Conservation (phyloP, 352 stramenopile species). For the Phytopythium ostracodes region DNA sequence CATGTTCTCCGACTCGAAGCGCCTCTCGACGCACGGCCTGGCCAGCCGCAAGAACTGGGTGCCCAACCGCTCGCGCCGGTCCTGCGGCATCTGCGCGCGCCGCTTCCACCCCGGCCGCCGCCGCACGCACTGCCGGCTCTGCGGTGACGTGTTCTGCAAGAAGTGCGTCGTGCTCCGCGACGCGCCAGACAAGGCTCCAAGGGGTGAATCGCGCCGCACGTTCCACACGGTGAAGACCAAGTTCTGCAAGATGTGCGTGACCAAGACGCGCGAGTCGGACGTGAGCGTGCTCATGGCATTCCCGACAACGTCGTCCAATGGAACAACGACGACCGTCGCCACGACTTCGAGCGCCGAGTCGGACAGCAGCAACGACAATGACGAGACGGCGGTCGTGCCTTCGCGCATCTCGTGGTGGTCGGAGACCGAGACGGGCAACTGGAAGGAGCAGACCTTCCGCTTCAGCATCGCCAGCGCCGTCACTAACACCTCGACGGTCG, state of each 20-base stretch:
- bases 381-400: slow-evolving; percentile 8
- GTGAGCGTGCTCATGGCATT: slow-evolving; percentile 7
- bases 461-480: slow-evolving; percentile 32
- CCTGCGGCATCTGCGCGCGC: slow-evolving; percentile 58
- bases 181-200: slow-evolving; percentile 22
- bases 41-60: slow-evolving; percentile 37
- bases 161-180: slow-evolving; percentile 65
- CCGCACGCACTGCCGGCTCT: slow-evolving; percentile 70
- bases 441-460: slow-evolving; percentile 29
- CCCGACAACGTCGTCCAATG: slow-evolving; percentile 8
- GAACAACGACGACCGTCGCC: neutral
- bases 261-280: slow-evolving; percentile 39
- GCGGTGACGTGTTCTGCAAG: slow-evolving; percentile 67
- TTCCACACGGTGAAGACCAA: slow-evolving; percentile 54
- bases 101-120: slow-evolving; percentile 49
- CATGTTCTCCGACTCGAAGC: slow-evolving; percentile 53
- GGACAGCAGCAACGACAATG: neutral
- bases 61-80: slow-evolving; percentile 29
- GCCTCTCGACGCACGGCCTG: slow-evolving; percentile 41
- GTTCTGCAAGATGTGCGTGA: slow-evolving; percentile 57
- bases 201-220: slow-evolving; percentile 19
- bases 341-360: neutral
- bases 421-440: slow-evolving; percentile 32
- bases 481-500: slow-evolving; percentile 16
- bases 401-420: slow-evolving; percentile 38